Evolutionary conservation across 129 eudicot genomes (phyloP).

Genomic region (Saposhnikovia divaricata): DNA sequence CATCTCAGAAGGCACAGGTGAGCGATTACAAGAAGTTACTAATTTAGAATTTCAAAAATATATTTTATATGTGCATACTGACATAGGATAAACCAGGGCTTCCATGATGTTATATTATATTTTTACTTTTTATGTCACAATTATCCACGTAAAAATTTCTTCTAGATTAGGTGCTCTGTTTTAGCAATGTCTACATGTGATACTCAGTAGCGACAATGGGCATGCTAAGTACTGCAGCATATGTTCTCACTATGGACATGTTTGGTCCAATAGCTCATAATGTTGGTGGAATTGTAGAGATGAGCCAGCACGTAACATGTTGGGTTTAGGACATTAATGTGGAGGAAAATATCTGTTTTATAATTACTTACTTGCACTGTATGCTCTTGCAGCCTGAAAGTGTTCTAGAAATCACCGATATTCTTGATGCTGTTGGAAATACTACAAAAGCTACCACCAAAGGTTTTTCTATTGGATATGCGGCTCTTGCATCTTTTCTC

Average conservation of each 20-base stretch:
- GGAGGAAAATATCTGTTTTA: not conserved
- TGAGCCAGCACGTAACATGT: conserved; percentile 84
- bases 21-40: too few species aligned
- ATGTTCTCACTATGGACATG: conserved; percentile 97
- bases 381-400: conserved; percentile 74
- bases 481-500: conserved; percentile 96
- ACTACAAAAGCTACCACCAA: conserved; percentile 98
- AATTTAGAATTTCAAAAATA: too few species aligned
- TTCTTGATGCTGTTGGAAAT: conserved; percentile 96
- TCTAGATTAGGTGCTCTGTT: too few species aligned
- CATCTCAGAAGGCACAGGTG: too few species aligned
- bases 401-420: conserved; percentile 83
- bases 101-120: too few species aligned
- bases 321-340: not conserved
- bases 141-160: too few species aligned
- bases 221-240: conserved; percentile 97
- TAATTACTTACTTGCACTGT: conserved; percentile 10
- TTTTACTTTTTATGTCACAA: too few species aligned
- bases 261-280: conserved; percentile 99
- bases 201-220: conserved; percentile 92
- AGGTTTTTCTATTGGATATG: conserved; percentile 97
- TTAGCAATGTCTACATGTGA: too few species aligned
- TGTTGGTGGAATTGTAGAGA: conserved; percentile 99
- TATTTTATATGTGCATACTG: too few species aligned
- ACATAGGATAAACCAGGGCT: too few species aligned